Evolutionary conservation across 495 filamentous ascomycete genomes (phyloP).

Genomic region (Penicillium desertorum): DNA sequence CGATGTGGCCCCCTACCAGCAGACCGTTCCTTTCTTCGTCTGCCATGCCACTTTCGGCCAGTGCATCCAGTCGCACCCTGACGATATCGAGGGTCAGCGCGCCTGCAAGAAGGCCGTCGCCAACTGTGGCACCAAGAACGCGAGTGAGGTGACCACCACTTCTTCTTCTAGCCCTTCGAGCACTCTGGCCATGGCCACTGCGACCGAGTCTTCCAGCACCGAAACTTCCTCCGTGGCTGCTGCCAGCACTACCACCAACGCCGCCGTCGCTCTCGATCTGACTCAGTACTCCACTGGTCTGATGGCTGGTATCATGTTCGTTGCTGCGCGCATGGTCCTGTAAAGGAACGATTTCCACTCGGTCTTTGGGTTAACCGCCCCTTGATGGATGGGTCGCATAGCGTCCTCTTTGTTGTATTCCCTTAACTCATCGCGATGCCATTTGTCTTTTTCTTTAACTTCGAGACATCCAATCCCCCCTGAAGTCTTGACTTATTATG

Average conservation of each 20-base stretch:
- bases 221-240: constrained; percentile 34
- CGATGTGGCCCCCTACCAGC: constrained; percentile 50
- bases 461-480: constrained; percentile 27
- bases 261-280: constrained; percentile 36
- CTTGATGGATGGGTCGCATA: constrained; percentile 9
- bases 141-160: constrained; percentile 32
- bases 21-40: constrained; percentile 58
- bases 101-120: constrained; percentile 42
- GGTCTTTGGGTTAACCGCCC: constrained; percentile 3
- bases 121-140: constrained; percentile 51
- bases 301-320: constrained; percentile 48
- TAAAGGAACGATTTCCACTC: constrained; percentile 27
- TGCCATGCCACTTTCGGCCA: constrained; percentile 51
- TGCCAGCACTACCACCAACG: constrained; percentile 33
- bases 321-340: constrained; percentile 51
- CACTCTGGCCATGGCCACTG: constrained; percentile 30
- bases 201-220: constrained; percentile 28
- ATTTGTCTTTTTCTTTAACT: constrained; percentile 6
- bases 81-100: constrained; percentile 45
- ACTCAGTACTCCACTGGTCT: constrained; percentile 51
- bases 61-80: constrained; percentile 50
- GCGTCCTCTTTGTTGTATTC: constrained; percentile 9
- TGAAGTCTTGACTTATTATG: constrained; percentile 13
- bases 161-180: constrained; percentile 29
- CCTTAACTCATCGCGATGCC: constrained; percentile 7